Evolutionary conservation across 257 asterid genomes (phyloP), one percentile per base, ranked within the genome.

Genomic region (Nicotiana knightiana): DNA sequence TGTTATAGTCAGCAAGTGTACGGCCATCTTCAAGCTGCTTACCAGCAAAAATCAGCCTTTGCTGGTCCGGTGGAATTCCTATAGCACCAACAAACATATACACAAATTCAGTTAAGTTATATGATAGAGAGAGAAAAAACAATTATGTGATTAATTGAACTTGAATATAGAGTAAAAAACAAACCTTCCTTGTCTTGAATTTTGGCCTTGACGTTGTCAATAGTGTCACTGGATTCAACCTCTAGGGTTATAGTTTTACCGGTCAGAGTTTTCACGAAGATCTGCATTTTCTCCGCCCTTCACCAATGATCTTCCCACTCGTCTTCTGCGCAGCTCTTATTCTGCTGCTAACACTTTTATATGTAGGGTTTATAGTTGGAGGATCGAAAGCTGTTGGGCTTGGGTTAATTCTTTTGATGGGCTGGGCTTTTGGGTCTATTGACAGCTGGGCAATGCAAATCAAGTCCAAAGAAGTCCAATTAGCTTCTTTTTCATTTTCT

Each of bases 11-110:
- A 15, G 89, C 89, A 3, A 87, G 89, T 11, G 89, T 87, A 3
- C 89, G 85, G 32, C 89, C 89, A 80, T 87, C 89, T 62, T 87
- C 89, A 62, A 87, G 57, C 86, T 87, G 89, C 83, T 87, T 87
- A 18, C 89, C 89, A 28, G 89, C 89, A 54, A 87, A 87, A 24
- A 87, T 87, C 79, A 87, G 9, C 58, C 89, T 80, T n/a, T 87
- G 89, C 79, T 87, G 89, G 79, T 87, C 89, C 43, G 89, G 89
- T 1, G 89, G 89, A 16, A 87, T 87, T 18, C 89, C 89, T 86
- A 51, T 6, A 57, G 6, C 16, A 73, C 16, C 18, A 71, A 32
- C 46, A 21, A 2, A 16, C 9, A 43, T 7, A 39, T 1, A 3
- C 26, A 28, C 18, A 55, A 65, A 30, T 0, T 39, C 24, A 28